Base-by-base conservation (phyloP, 2,329 filamentous ascomycete genomes). In the Colletotrichum shisoi region DNA sequence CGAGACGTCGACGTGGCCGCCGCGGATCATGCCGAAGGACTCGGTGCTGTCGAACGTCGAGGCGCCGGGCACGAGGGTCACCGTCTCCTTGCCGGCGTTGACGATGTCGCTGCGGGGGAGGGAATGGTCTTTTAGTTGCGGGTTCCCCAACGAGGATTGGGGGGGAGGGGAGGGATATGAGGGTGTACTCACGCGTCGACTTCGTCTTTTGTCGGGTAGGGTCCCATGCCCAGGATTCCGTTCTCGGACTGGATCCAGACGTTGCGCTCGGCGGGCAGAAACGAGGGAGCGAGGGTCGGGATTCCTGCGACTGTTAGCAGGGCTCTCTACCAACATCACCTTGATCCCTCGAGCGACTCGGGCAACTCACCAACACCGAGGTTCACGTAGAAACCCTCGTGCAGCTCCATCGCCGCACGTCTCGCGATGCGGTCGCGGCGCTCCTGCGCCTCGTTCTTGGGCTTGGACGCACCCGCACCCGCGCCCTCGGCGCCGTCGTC, bases 191-290 rank as follows among this genome's bases (percentile, higher is more conserved):
- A 68, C 72, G 90, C 81, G 74, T 95, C 92, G 56, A 92, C 86
- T 69, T 91, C 82, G 1, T 87, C 88, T 69, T 88, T 85, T 1
- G 87, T 88, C 2, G 92, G 92, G 77, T 95, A 94, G 0, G 91
- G 86, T 0, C 92, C 92, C 82, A 96, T 93, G 49, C 92, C 92
- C 1, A 96, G 78, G 64, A 96, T 90, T 12, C 92, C 92, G 77
- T 96, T 96, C 80, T 96, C 92, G 0, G 89, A 92, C 76, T 96
- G 92, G 49, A 96, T 85, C 87, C 92, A 93, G 37, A 96, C 92
- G 68, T 90, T 87, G 17, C 87, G 84, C 57, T 85, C 85, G 0
- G 85, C 77, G 1, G 90, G 87, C 7, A 96, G 79, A 76, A 91
- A 93, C 0, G 88, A 90, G 0, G 92, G 91, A 1, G 92, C 91